These are phyloP conservation scores for Anthracocystis walkeri DNA, from an alignment of 1,284 basidiomycete genomes.

Conservation along the genomic window DNA sequence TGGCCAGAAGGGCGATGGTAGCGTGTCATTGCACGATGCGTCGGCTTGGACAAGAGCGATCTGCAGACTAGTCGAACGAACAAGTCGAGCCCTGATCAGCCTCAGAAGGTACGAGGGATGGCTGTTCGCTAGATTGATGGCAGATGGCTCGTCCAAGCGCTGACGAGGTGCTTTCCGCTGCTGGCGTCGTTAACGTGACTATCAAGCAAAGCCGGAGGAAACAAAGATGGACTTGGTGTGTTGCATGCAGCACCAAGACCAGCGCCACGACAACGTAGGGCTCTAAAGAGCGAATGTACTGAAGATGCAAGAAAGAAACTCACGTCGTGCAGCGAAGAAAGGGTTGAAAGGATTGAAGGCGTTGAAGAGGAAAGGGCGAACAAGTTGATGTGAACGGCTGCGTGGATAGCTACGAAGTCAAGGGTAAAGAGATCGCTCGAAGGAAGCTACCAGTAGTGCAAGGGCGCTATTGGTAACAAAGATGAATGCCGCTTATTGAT, in stretches of 20 bases:
- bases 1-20: conserved; percentile 28
- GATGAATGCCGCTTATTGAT: conserved; percentile 40
- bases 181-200: conserved; percentile 48
- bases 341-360: neutral
- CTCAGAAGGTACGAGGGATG: neutral
- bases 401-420: neutral
- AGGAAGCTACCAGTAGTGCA: conserved; percentile 2
- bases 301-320: conserved; percentile 17
- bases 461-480: conserved; percentile 7
- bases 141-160: neutral
- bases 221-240: neutral
- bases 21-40: conserved; percentile 13
- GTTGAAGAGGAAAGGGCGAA: neutral
- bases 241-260: neutral
- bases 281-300: neutral
- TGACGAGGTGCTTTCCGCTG: conserved; percentile 21
- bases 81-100: neutral
- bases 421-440: conserved; percentile 2
- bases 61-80: neutral
- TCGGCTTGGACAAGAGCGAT: conserved; percentile 7
- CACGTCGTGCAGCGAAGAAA: conserved; percentile 35
- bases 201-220: conserved; percentile 23
- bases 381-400: neutral
- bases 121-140: neutral
- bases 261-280: neutral